Evolutionary conservation across 2,329 filamentous ascomycete species (phyloP).

Genomic region (Fusarium acutatum): DNA sequence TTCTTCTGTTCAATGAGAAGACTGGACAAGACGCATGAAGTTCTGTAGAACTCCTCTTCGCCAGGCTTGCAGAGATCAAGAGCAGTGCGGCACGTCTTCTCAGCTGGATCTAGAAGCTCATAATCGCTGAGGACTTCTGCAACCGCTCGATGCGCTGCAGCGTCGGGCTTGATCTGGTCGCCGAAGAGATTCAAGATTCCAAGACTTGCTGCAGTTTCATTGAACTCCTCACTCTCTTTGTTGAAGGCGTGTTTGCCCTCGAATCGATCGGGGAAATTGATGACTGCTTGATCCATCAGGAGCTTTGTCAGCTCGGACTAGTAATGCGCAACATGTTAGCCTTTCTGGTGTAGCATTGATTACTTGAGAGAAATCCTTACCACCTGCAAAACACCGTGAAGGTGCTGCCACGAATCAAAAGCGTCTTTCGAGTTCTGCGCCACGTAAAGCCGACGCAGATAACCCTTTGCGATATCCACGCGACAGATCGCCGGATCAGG

Average conservation of each 20-base stretch:
- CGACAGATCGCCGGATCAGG: background rate
- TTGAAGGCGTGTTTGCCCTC: background rate
- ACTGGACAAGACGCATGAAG: background rate
- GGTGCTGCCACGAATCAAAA: background rate
- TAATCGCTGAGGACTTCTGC: background rate
- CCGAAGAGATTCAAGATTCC: constrained; percentile 34
- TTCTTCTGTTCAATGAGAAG: background rate
- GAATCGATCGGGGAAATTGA: background rate
- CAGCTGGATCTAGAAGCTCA: background rate
- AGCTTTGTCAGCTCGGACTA: background rate
- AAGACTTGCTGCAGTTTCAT: constrained; percentile 6
- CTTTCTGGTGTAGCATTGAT: fast-evolving
- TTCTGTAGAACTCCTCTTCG: background rate
- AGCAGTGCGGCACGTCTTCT: background rate
- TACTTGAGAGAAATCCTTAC: background rate
- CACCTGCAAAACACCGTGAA: background rate
- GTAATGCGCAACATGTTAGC: fast-evolving
- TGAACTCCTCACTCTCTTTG: background rate
- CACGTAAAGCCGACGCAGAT: background rate
- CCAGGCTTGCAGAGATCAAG: background rate
- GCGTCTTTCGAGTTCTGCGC: background rate
- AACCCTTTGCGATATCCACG: background rate
- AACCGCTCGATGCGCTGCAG: constrained; percentile 9
- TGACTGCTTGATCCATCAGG: background rate
- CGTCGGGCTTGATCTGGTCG: constrained; percentile 19